phyloP scores from a whole-genome alignment of 805 yeast genomes.

The Kazachstania africana region DNA sequence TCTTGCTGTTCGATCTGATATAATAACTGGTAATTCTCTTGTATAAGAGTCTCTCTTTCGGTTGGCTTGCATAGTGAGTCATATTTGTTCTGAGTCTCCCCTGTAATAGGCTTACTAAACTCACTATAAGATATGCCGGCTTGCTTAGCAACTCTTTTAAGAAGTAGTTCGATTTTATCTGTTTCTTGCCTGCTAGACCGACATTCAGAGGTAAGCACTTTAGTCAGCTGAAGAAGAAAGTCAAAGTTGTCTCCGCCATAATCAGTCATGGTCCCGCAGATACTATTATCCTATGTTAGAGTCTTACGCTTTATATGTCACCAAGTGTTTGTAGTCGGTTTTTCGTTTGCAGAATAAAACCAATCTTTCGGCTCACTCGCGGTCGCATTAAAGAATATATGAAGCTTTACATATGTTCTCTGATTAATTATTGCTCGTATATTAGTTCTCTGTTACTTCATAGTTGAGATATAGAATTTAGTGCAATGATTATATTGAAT shows the following conservation, averaged over 20 bases:
- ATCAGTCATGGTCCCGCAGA: slow-evolving; percentile 6
- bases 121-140: slow-evolving; percentile 18
- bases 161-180: slow-evolving; percentile 14
- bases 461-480: too few species aligned
- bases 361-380: too few species aligned
- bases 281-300: background rate
- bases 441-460: too few species aligned
- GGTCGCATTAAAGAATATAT: too few species aligned
- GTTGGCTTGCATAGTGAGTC: slow-evolving; percentile 4
- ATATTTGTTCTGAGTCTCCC: slow-evolving; percentile 6
- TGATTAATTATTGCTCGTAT: too few species aligned
- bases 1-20: slow-evolving; percentile 23
- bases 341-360: too few species aligned
- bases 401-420: too few species aligned
- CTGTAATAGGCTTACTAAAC: slow-evolving; percentile 7
- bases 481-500: too few species aligned
- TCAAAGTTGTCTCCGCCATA: slow-evolving; percentile 19
- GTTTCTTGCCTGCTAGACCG: slow-evolving; percentile 20
- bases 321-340: too few species aligned
- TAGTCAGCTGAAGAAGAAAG: slow-evolving; percentile 17
- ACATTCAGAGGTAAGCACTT: slow-evolving; percentile 15
- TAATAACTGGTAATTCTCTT: slow-evolving; percentile 18
- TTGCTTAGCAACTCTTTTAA: slow-evolving; percentile 21
- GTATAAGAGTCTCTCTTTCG: slow-evolving; percentile 11
- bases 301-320: too few species aligned